These are phyloP conservation scores for Isatis tinctoria DNA, from an alignment of 345 rosid genomes.

Conservation along the genomic window DNA sequence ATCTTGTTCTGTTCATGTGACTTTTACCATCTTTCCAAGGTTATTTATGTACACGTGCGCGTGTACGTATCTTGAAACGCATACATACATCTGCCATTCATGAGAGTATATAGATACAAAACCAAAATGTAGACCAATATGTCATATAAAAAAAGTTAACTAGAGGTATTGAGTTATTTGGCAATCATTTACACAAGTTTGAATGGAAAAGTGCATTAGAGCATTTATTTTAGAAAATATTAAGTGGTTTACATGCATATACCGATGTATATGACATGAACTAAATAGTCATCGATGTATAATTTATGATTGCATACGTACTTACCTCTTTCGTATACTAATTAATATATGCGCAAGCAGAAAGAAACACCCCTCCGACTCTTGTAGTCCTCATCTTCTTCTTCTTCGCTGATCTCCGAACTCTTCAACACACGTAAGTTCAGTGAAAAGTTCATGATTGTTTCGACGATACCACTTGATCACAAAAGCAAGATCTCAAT, in stretches of 20 bases:
- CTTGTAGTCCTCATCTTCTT: neutral
- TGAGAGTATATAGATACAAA: neutral
- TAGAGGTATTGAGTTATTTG: neutral
- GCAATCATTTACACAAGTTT: neutral
- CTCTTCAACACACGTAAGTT: neutral
- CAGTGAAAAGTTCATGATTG: neutral
- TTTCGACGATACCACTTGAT: neutral
- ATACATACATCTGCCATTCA: neutral
- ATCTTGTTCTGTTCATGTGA: slow-evolving; percentile 26
- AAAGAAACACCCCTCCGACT: neutral
- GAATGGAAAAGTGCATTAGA: neutral
- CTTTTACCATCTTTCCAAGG: slow-evolving; percentile 27
- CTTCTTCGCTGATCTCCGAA: neutral
- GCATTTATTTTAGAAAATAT: neutral
- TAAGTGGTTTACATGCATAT: neutral
- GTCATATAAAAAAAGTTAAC: neutral
- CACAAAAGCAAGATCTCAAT: neutral
- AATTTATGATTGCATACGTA: neutral
- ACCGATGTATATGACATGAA: neutral
- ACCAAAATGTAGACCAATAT: neutral
- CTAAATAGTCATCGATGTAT: neutral
- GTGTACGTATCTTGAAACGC: slow-evolving; percentile 9
- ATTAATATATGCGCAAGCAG: neutral
- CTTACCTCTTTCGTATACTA: neutral
- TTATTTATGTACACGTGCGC: slow-evolving; percentile 32